Evolutionary conservation across 75 land plant genomes (phyloP), one percentile per base, ranked within the genome.

Genomic region (Azolla pinnata): DNA sequence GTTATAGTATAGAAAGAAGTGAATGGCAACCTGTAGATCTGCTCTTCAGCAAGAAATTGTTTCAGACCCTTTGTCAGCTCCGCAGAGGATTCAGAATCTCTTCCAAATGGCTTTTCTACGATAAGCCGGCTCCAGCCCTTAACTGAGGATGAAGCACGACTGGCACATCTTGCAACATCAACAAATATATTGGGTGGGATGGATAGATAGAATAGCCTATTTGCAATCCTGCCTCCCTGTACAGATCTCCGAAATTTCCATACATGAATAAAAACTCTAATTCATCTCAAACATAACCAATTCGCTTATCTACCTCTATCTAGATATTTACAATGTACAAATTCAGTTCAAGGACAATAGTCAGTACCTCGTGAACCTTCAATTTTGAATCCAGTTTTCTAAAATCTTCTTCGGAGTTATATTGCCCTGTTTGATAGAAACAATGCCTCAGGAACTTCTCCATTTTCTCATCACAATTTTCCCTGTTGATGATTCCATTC

Each of bases 101-200:
- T 81, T 23, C 97, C 95, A 85, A 92, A 92, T 17, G 97, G 97
- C 54, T 92, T 92, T 76, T 92, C 97, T 50, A 92, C 97, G 60
- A 92, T 92, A 33, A 92, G 81, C 35, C 95, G 69, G 20, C 95
- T 92, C 97, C 97, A 92, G 16, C 97, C 97, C 58, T 66, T 78
- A 4, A 72, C 54, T 25, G 97, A 73, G 14, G 97, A 87, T 31
- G 97, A 81, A 42, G 86, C 77, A 1, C 47, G 59, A 62, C 97
- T 88, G 9, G 97, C 95, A 77, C 82, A 84, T 61, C 73, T 89
- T 60, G 84, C 97, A 29, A 78, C 97, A 80, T 91, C 83, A 45
- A 91, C 68, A 56, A 91, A 91, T 9, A 91, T 74, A 57, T 91
- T 79, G 47, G 95, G 93, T 33, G 97, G 97, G 42, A 88, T 79